Base-by-base conservation (phyloP, 164 flowering plant species). In the Macadamia integrifolia region DNA sequence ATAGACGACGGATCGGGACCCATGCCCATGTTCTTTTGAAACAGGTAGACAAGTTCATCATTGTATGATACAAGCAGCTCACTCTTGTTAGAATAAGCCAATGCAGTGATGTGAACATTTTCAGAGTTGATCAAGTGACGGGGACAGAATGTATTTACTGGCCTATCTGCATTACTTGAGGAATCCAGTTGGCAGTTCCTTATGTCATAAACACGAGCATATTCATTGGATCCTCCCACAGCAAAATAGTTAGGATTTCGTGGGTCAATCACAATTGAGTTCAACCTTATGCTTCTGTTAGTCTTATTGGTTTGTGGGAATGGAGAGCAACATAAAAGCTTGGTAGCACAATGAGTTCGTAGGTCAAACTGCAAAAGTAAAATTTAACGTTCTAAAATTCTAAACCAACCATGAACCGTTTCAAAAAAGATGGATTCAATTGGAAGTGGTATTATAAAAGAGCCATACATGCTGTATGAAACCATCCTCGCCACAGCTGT, bases 401-500 rank as follows among this genome's bases (percentile, higher is more conserved):
- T 30, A 65, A 29, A 65, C 48, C 12, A 64, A 42, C 46, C 28
- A 58, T 42, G 32, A 32, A 35, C 46, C 18, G 15, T 31, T 62
- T 40, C 18, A 58, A 56, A 59, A 46, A 17, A 29, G 68, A 49
- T 23, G n/a, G 5, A 63, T 12, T 30, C 14, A 63, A 43, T 15
- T n/a, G 59, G 48, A 53, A 35, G 2, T 58, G 11, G 65, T 14
- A 50, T 32, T 50, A 31, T 8, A 59, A 66, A 48, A 17, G 43
- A 48, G 65, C 79, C 82, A 11, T 72, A 89, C 95, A 71, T 79
- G 95, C 56, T 87, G 90, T 66, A 87, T 76, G 52, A 86, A 73
- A 23, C 90, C 95, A 82, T 87, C 95, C 68, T 83, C 87, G 18
- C 89, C 92, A 64, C 90, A 87, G 76, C 87, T 87, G 69, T 87